Conservation (phyloP, 1,284 basidiomycete species). For the Rhizopogon hawkerae region DNA sequence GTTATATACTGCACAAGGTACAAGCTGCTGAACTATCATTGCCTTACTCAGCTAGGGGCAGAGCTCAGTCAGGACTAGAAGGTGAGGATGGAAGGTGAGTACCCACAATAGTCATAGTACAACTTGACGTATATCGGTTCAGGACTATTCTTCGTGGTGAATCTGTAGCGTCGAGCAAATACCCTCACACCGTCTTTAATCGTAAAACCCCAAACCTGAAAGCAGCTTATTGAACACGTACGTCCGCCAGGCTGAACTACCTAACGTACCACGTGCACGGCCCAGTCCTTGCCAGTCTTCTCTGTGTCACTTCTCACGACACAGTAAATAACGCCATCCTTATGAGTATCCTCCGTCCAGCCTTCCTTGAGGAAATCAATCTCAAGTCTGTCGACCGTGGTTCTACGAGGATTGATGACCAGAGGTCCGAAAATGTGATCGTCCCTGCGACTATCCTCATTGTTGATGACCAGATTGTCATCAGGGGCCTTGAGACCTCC, state of each 20-base stretch:
- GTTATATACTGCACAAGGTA: background rate
- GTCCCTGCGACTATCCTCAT: slow-evolving; percentile 22
- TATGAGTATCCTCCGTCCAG: slow-evolving; percentile 43
- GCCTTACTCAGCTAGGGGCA: background rate
- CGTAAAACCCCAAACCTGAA: slow-evolving; percentile 59
- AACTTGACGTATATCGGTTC: slow-evolving; percentile 42
- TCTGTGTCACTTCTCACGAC: slow-evolving; percentile 42
- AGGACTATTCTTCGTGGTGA: slow-evolving; percentile 48
- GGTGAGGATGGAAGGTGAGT: background rate
- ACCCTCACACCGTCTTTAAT: slow-evolving; percentile 46
- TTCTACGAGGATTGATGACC: slow-evolving; percentile 37
- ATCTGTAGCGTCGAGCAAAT: slow-evolving; percentile 50
- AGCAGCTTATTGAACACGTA: background rate
- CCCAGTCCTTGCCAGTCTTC: slow-evolving; percentile 44
- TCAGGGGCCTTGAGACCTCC: slow-evolving; percentile 32
- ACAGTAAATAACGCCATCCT: slow-evolving; percentile 40
- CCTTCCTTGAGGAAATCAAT: slow-evolving; percentile 38
- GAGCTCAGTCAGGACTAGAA: background rate
- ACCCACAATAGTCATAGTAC: slow-evolving; percentile 52
- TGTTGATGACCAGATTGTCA: slow-evolving; percentile 33
- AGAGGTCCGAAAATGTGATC: slow-evolving; percentile 34
- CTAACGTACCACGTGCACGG: slow-evolving; percentile 38
- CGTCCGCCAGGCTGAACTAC: background rate
- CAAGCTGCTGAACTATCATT: background rate
- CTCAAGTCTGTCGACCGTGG: slow-evolving; percentile 37